Evolutionary conservation across 2,329 filamentous ascomycete species (phyloP), one percentile per base, ranked within the genome.

Genomic region (Didymella pomorum): DNA sequence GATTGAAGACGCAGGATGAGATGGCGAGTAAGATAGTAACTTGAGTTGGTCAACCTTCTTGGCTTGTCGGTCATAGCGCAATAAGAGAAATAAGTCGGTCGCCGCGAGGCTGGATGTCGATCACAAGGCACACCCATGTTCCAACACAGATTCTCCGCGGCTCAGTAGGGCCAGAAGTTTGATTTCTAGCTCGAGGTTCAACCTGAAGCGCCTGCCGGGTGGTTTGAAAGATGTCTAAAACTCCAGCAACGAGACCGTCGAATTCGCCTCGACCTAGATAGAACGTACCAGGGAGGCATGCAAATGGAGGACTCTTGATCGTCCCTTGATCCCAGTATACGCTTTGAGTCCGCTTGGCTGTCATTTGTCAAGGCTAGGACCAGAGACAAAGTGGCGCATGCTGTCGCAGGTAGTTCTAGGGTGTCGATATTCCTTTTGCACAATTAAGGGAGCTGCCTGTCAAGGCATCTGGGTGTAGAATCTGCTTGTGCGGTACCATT

Each of bases 41-140:
- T 26, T 29, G 23, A 44, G 18, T 2, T 20, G 16, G 1, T 29
- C 4, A 20, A 11, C 3, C 7, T 39, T 16, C 28, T n/a, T 21
- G 23, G 4, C 42, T 39, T 25, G 25, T 21, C 12, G 9, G 35
- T 33, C 7, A 20, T 25, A 25, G 4, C 18, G 20, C 21, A 21
- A 20, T 12, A 7, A 54, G 9, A n/a, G 26, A 12, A 23, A 10
- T 33, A 14, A 25, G 31, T 21, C 37, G 18, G 26, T 49, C 31
- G 28, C 28, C 39, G 1, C 49, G 18, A 21, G 44, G 43, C 23
- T 20, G 29, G 33, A 42, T 14, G 50, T 39, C 41, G 56, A 58
- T 58, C 46, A 54, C 46, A n/a, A 21, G 39, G 51, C 56, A 42
- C 5, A 42, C 33, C 45, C 41, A 50, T 58, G 56, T 35, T 31